These are phyloP conservation scores for Suillus bovinus DNA, from an alignment of 768 basidiomycete genomes.

Conservation along the genomic window DNA sequence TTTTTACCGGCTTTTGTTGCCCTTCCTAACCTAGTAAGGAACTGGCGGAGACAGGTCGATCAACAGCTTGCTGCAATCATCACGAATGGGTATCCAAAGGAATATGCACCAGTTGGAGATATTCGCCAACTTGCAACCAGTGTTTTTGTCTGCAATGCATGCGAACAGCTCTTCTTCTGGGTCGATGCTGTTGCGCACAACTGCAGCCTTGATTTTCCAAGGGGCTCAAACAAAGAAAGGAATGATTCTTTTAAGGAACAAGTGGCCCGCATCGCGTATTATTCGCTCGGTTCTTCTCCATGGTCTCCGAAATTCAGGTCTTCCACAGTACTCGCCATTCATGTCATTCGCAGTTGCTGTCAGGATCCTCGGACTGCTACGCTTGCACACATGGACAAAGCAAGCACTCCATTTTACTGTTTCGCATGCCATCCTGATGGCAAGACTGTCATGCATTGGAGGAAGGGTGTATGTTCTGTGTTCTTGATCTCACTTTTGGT, in stretches of 20 bases:
- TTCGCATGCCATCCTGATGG: conserved; percentile 4
- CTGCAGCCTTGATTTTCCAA: conserved; percentile 1
- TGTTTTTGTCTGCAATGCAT: conserved; percentile 24
- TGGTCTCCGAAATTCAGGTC: conserved; percentile 8
- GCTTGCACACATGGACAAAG: conserved; percentile 27
- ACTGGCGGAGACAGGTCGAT: conserved; percentile 27
- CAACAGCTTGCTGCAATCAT: conserved; percentile 31
- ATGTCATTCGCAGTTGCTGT: conserved; percentile 2
- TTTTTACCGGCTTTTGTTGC: conserved; percentile 20
- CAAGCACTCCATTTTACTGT: background rate
- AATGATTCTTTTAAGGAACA: background rate
- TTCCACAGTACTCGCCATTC: conserved; percentile 3
- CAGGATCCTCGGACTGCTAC: conserved; percentile 24
- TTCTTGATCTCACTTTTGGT: background rate
- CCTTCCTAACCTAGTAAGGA: conserved; percentile 16
- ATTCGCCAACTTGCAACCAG: conserved; percentile 29
- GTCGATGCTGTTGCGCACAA: conserved; percentile 5
- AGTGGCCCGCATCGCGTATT: background rate
- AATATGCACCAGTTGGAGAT: conserved; percentile 18
- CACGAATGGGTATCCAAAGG: conserved; percentile 18
- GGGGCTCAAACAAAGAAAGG: background rate
- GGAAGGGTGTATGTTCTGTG: conserved; percentile 1
- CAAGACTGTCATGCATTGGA: conserved; percentile 5
- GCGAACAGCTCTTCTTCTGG: conserved; percentile 11
- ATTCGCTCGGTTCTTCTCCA: conserved; percentile 1